Evolutionary conservation across 2,329 filamentous ascomycete species (phyloP).

Genomic region (Eutypa lata): DNA sequence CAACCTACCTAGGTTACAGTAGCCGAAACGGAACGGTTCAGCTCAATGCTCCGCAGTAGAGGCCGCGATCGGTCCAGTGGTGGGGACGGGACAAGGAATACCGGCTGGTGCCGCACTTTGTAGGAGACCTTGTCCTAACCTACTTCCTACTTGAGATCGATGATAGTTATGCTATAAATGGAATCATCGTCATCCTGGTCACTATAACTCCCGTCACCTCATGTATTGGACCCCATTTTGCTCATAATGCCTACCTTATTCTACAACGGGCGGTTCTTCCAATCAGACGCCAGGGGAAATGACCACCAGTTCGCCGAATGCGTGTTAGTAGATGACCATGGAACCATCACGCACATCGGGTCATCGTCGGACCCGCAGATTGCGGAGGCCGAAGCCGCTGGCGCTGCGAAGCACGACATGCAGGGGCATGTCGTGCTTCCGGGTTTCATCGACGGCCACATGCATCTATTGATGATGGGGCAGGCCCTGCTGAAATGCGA

Average conservation of each 20-base stretch:
- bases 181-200: too few species aligned
- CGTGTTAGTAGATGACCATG: constrained; percentile 32
- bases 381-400: constrained; percentile 20
- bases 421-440: constrained; percentile 43
- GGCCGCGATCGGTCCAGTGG: not conserved
- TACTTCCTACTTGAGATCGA: not conserved
- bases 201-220: too few species aligned
- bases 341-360: constrained; percentile 35
- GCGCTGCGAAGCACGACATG: constrained; percentile 31
- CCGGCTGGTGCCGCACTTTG: not conserved
- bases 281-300: constrained; percentile 32
- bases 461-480: constrained; percentile 54
- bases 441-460: constrained; percentile 56
- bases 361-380: constrained; percentile 28
- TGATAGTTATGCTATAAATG: too few species aligned
- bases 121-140: not conserved
- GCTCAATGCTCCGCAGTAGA: too few species aligned
- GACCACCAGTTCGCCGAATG: constrained; percentile 32
- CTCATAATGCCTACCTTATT: constrained; percentile 53
- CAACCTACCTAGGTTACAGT: too few species aligned
- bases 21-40: too few species aligned
- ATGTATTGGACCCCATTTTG: too few species aligned
- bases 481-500: constrained; percentile 50
- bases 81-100: not conserved
- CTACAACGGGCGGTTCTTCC: constrained; percentile 56